Evolutionary conservation across 1,139 yeast genomes (phyloP).

Genomic region (Scheffersomyces parashehatae): DNA sequence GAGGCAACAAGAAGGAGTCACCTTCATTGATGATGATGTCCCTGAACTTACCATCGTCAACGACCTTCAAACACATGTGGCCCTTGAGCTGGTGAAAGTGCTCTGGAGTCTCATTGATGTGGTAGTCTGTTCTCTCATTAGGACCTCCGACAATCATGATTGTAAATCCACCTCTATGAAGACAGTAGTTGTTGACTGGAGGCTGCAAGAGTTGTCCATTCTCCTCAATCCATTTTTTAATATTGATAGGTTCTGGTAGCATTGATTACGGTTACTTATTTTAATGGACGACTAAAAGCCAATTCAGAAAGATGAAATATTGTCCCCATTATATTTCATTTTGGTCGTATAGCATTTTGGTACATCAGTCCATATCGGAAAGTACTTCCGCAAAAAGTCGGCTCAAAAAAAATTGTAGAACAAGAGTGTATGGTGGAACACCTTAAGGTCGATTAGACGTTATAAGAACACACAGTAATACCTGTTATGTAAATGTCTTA

Average conservation of each 20-base stretch:
- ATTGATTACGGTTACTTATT: constrained; percentile 23
- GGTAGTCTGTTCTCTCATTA: constrained; percentile 90
- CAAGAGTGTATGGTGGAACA: too few relatives aligned
- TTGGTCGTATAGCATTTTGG: too few relatives aligned
- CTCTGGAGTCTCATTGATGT: constrained; percentile 91
- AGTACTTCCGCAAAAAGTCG: too few relatives aligned
- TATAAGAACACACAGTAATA: too few relatives aligned
- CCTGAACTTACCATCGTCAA: constrained; percentile 75
- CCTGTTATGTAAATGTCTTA: not conserved
- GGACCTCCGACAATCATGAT: constrained; percentile 97
- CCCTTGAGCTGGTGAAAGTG: constrained; percentile 91
- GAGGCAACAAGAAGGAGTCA: constrained; percentile 82
- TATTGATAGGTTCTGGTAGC: constrained; percentile 71
- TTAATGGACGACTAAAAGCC: too few relatives aligned
- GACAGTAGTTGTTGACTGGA: constrained; percentile 88
- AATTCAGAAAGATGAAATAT: too few relatives aligned
- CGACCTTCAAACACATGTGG: constrained; percentile 79
- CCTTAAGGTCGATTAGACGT: not conserved
- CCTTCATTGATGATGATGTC: constrained; percentile 82
- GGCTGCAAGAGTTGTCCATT: constrained; percentile 78
- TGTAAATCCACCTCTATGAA: constrained; percentile 89
- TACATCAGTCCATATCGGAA: too few relatives aligned
- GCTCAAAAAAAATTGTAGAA: too few relatives aligned
- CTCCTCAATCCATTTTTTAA: constrained; percentile 78
- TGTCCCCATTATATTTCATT: too few relatives aligned